Conservation (phyloP, 768 basidiomycete species). For the Macrolepiota fuliginosa region DNA sequence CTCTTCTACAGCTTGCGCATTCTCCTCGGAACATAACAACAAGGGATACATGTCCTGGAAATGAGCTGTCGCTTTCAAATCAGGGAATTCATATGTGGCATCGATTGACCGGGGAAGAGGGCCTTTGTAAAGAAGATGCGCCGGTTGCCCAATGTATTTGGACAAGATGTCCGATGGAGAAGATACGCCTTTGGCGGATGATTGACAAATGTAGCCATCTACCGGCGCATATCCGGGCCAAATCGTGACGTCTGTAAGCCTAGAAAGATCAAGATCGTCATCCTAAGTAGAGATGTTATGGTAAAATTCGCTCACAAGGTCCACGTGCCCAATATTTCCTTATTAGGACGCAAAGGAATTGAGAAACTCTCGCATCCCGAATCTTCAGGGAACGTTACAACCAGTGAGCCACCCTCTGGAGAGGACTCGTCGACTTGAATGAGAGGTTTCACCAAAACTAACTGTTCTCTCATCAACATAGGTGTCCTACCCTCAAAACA, state of each 20-base stretch:
- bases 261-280: conserved; percentile 21
- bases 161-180: conserved; percentile 58
- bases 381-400: conserved; percentile 58
- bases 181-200: conserved; percentile 28
- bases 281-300: neutral
- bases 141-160: conserved; percentile 56
- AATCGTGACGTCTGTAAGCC: conserved; percentile 52
- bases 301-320: conserved; percentile 40
- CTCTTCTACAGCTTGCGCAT: conserved; percentile 48
- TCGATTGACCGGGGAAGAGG: conserved; percentile 46
- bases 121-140: conserved; percentile 69
- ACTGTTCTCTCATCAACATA: conserved; percentile 32
- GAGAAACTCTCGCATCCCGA: conserved; percentile 56
- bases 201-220: conserved; percentile 67
- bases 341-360: conserved; percentile 55
- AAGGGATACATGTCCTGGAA: conserved; percentile 77
- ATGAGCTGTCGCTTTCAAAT: conserved; percentile 50
- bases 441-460: conserved; percentile 62
- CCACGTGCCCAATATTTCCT: conserved; percentile 51
- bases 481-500: neutral
- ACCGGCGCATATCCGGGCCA: conserved; percentile 41
- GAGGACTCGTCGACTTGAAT: conserved; percentile 45
- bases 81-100: conserved; percentile 54
- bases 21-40: conserved; percentile 66
- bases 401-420: conserved; percentile 46